Conservation (phyloP, 1,139 yeast species). For the Groenewaldozyma auringiensis region DNA sequence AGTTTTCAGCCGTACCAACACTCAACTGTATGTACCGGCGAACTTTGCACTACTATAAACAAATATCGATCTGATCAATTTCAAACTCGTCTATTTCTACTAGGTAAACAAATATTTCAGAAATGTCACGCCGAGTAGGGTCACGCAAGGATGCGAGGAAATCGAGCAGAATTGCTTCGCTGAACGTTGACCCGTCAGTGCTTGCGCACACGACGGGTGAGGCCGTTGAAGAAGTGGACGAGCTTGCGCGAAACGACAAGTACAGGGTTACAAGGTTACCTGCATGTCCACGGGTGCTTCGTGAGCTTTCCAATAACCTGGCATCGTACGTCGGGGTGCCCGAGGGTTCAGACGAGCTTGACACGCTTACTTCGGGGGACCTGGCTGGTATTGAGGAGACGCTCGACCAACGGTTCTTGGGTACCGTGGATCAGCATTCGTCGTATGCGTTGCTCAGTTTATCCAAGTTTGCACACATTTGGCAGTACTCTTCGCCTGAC, state of each 20-base stretch:
- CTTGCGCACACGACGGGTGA: neutral
- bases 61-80: too few relatives aligned
- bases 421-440: slow-evolving; percentile 48
- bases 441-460: slow-evolving; percentile 50
- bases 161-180: slow-evolving; percentile 1
- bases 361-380: slow-evolving; percentile 11
- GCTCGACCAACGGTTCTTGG: slow-evolving; percentile 30
- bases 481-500: slow-evolving; percentile 62
- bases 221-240: slow-evolving; percentile 31
- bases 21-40: too few relatives aligned
- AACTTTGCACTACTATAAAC: too few relatives aligned
- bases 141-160: neutral
- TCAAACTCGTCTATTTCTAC: neutral
- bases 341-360: slow-evolving; percentile 14
- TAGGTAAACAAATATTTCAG: neutral
- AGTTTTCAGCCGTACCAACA: neutral
- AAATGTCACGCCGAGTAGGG: neutral
- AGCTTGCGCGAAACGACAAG: slow-evolving; percentile 52
- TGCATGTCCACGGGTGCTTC: slow-evolving; percentile 46
- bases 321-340: slow-evolving; percentile 8
- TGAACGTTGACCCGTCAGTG: slow-evolving; percentile 1
- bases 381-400: neutral
- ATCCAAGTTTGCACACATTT: slow-evolving; percentile 49
- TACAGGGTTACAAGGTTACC: slow-evolving; percentile 57
- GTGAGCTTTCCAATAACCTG: slow-evolving; percentile 13